Evolutionary conservation across 179 eudicot species (phyloP), one percentile per base, ranked within the genome.

Genomic region (Vitellaria paradoxa): DNA sequence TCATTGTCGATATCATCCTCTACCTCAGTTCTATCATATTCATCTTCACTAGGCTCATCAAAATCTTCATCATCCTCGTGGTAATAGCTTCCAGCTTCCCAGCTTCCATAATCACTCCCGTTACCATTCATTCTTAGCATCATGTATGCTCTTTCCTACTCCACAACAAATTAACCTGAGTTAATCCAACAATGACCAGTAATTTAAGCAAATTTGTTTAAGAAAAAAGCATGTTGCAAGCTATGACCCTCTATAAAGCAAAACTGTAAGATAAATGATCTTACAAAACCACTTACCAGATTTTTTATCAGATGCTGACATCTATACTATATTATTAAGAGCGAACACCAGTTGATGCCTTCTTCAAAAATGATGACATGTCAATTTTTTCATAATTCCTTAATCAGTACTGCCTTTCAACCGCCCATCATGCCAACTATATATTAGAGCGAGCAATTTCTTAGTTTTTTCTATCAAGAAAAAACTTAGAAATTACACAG

Each of bases 121-220:
- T 86, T 85, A 4, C 86, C 89, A 75, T 81, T 82, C 91, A 87
- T 88, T 66, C 91, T 92, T 46, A 92, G 79, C 96, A 92, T 91
- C 97, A 92, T 91, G 82, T 87, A 92, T 2, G 97, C 97, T 84
- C 97, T 89, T 89, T 92, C 97, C 97, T 92, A 70, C 45, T 69
- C 69, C 68, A 45, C 37, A 30, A 66, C 77, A 76, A 30, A 30
- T 30, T 30, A 30, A 30, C 37, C 37, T 30, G 37, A 30, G 37
- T 30, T 30, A 30, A 30, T 30, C 37, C 37, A 30, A 30, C 37
- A 30, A 7, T 30, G 37, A 30, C 37, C 12, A 7, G 23, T 15
- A 21, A 4, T 62, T 30, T 30, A 30, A 30, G 37, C 1, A 30
- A 30, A 30, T 30, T 30, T 30, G 37, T 30, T 30, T 2, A 30